Evolutionary conservation across 805 yeast species (phyloP).

Genomic region (Kurtzmaniella cleridarum): DNA sequence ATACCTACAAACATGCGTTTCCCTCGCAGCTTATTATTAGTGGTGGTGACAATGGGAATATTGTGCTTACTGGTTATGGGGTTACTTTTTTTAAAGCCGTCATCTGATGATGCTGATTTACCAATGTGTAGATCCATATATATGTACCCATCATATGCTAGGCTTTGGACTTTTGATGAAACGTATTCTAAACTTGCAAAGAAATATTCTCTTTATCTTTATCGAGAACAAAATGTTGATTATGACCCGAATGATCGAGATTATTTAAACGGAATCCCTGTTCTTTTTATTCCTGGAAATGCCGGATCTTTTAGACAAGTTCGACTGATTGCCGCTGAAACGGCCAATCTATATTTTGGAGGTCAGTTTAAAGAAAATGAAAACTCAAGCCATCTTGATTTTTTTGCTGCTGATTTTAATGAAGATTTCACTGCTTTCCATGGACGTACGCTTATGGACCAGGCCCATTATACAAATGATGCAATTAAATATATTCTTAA

Average conservation of each 20-base stretch:
- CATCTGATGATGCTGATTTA: slow-evolving; percentile 24
- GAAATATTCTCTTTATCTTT: slow-evolving; percentile 79
- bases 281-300: slow-evolving; percentile 92
- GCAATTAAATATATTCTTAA: slow-evolving; percentile 74
- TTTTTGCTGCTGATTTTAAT: slow-evolving; percentile 89
- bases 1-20: slow-evolving; percentile 1
- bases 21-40: slow-evolving; percentile 6
- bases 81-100: slow-evolving; percentile 11
- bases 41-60: slow-evolving; percentile 13
- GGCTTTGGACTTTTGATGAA: slow-evolving; percentile 67
- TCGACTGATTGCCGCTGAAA: slow-evolving; percentile 84
- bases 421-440: slow-evolving; percentile 96
- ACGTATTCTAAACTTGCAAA: slow-evolving; percentile 64
- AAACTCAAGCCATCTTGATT: slow-evolving; percentile 55
- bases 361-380: slow-evolving; percentile 16
- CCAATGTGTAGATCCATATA: slow-evolving; percentile 58
- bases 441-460: slow-evolving; percentile 88
- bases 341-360: slow-evolving; percentile 51
- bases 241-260: slow-evolving; percentile 41
- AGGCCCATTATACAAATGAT: slow-evolving; percentile 88
- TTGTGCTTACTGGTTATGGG: slow-evolving; percentile 10
- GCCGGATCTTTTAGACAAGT: slow-evolving; percentile 93
- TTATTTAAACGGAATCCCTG: slow-evolving; percentile 69
- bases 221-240: slow-evolving; percentile 78
- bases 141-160: slow-evolving; percentile 83